Evolutionary conservation across 257 asterid species (phyloP), one percentile per base, ranked within the genome.

Genomic region (Euphrasia confusa): DNA sequence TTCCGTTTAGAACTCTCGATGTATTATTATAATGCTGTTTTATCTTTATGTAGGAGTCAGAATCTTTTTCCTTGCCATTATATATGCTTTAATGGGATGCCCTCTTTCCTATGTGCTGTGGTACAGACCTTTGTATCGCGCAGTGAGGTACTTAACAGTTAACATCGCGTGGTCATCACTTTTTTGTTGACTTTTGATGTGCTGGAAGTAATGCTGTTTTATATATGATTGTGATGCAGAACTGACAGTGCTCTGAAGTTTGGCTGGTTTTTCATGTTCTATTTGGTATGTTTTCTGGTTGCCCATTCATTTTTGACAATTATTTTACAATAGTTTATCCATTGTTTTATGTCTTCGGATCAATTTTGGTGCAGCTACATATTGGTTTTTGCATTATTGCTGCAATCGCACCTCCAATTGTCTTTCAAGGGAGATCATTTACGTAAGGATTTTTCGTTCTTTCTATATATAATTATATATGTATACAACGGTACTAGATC

Each of bases 341-440:
- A 14, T 59, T 49, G 55, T 49, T 42, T 68, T 40, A 66, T 60
- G 10, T 67, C 61, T 32, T 49, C 61, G 70, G 60, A 57, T 49
- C 61, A 48, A 62, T 65, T 64, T 58, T 27, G 17, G 48, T 81
- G 90, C 94, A 93, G 99, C 66, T 93, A 53, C 99, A 93, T 66
- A 87, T 93, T 61, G 95, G 79, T 21, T 93, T 93, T 68, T 93
- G 99, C 87, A 84, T 93, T 73, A 50, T 89, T 73, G 99, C 99
- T 48, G 96, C 99, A 61, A 87, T 93, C 73, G 99, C 97, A 26
- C 99, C 99, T 64, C 99, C 99, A 65, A 80, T 93, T 3, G 80
- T 89, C 64, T 93, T 89, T 65, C 90, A 77, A 27, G 99, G 99
- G 75, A 71, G 76, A 77, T 93, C 99, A 30, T 63, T 93, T 17